phyloP scores from a whole-genome alignment of 768 basidiomycete genomes.

The Lepiota venenata region DNA sequence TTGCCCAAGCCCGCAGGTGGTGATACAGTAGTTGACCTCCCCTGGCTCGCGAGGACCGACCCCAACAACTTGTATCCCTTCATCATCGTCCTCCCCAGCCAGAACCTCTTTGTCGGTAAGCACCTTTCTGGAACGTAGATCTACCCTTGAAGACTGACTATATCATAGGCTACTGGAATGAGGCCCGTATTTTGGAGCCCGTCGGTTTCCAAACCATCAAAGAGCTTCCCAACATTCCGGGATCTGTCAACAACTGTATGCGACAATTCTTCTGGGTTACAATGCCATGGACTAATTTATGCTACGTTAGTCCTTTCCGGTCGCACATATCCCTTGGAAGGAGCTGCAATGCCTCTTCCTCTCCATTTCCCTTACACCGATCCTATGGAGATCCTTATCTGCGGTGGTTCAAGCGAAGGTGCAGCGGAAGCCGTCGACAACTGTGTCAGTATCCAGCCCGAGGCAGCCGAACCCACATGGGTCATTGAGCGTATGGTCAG shows the following conservation, averaged over 20 bases:
- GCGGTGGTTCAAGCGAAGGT: slow-evolving; percentile 70
- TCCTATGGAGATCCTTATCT: slow-evolving; percentile 64
- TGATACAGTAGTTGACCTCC: slow-evolving; percentile 54
- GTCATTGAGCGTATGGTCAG: slow-evolving; percentile 75
- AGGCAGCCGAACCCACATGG: slow-evolving; percentile 61
- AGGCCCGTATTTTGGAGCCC: slow-evolving; percentile 73
- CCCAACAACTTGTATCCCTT: slow-evolving; percentile 83
- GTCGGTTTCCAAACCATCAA: slow-evolving; percentile 58
- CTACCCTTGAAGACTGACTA: neutral
- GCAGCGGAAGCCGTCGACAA: slow-evolving; percentile 58
- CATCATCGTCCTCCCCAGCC: slow-evolving; percentile 66
- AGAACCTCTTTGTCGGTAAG: slow-evolving; percentile 67
- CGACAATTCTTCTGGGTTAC: neutral
- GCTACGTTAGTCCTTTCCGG: slow-evolving; percentile 51
- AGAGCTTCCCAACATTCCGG: slow-evolving; percentile 70
- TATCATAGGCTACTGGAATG: slow-evolving; percentile 67
- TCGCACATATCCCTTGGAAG: slow-evolving; percentile 77
- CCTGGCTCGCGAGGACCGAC: slow-evolving; percentile 68
- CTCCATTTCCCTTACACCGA: slow-evolving; percentile 71
- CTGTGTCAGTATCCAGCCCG: slow-evolving; percentile 68
- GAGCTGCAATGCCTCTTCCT: slow-evolving; percentile 66
- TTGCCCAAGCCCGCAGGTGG: slow-evolving; percentile 67
- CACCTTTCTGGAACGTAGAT: neutral
- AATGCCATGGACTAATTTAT: neutral
- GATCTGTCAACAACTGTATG: slow-evolving; percentile 63